Evolutionary conservation across 805 yeast species (phyloP).

Genomic region (Pachysolen tannophilus): DNA sequence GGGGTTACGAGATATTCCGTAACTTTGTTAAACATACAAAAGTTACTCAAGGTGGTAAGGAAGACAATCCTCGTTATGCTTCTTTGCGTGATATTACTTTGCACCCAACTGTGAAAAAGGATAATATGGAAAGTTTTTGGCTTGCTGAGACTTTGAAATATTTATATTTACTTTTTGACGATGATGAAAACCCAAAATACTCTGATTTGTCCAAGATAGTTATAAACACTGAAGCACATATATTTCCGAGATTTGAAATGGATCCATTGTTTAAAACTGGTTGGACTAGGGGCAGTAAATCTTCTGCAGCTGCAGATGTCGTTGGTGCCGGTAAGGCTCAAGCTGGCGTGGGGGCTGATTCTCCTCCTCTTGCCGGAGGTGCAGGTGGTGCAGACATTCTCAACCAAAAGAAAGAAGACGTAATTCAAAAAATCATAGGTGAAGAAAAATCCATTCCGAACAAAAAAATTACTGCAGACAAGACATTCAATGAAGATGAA

Average conservation of each 20-base stretch:
- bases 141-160: slow-evolving; percentile 88
- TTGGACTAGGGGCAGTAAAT: slow-evolving; percentile 38
- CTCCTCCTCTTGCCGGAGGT: too few relatives aligned
- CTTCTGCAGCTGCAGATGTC: too few relatives aligned
- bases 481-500: slow-evolving; percentile 9
- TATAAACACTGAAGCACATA: slow-evolving; percentile 92
- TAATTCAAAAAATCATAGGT: too few relatives aligned
- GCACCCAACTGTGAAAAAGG: slow-evolving; percentile 44
- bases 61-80: slow-evolving; percentile 39
- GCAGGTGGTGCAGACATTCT: too few relatives aligned
- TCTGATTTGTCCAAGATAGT: slow-evolving; percentile 64
- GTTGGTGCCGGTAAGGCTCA: too few relatives aligned
- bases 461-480: slow-evolving; percentile 8
- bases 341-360: too few relatives aligned
- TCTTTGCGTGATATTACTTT: slow-evolving; percentile 60
- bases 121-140: slow-evolving; percentile 92
- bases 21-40: slow-evolving; percentile 56
- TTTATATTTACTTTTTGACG: slow-evolving; percentile 70
- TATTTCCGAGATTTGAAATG: slow-evolving; percentile 67
- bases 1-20: slow-evolving; percentile 85
- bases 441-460: not conserved
- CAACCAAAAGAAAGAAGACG: too few relatives aligned
- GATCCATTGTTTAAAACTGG: slow-evolving; percentile 49
- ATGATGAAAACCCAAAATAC: slow-evolving; percentile 47
- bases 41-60: slow-evolving; percentile 40